Conservation (phyloP, 805 yeast species). For the Candida stauntonica region DNA sequence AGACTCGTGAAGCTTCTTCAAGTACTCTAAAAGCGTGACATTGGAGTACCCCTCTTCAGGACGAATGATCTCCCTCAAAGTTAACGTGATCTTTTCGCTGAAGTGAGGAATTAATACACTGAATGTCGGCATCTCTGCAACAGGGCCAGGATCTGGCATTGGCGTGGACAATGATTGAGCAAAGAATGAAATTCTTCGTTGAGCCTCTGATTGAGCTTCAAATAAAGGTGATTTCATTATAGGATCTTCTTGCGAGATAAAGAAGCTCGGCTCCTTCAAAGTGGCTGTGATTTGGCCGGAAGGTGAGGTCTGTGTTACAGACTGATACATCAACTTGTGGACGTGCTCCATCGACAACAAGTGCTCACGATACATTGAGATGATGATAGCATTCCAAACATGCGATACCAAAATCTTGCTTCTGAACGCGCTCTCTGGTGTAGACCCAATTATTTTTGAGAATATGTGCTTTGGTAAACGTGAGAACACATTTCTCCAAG, state of each 20-base stretch:
- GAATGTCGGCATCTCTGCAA: constrained; percentile 71
- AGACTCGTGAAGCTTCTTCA: constrained; percentile 55
- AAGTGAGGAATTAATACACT: constrained; percentile 86
- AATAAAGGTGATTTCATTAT: constrained; percentile 54
- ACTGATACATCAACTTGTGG: constrained; percentile 92
- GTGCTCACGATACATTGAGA: constrained; percentile 99
- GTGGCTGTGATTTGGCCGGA: constrained; percentile 37
- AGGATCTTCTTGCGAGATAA: constrained; percentile 79
- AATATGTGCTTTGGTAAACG: constrained; percentile 72
- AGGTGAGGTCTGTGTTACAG: constrained; percentile 45
- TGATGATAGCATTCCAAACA: constrained; percentile 97
- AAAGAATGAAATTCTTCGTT: constrained; percentile 78
- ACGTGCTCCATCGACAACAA: constrained; percentile 96
- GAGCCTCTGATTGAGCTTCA: constrained; percentile 68
- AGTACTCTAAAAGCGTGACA: constrained; percentile 65
- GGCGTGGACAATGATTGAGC: constrained; percentile 89
- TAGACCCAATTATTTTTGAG: constrained; percentile 52
- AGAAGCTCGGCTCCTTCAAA: constrained; percentile 70
- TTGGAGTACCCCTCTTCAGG: constrained; percentile 58
- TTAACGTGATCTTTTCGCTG: constrained; percentile 72
- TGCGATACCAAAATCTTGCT: constrained; percentile 96
- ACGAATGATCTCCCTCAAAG: constrained; percentile 73
- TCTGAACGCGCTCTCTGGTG: constrained; percentile 89
- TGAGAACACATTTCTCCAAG: constrained; percentile 79
- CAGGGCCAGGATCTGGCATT: constrained; percentile 66